These are phyloP conservation scores for Pyrenophora graminea DNA, from an alignment of 2,329 filamentous ascomycete species.

Conservation along the genomic window DNA sequence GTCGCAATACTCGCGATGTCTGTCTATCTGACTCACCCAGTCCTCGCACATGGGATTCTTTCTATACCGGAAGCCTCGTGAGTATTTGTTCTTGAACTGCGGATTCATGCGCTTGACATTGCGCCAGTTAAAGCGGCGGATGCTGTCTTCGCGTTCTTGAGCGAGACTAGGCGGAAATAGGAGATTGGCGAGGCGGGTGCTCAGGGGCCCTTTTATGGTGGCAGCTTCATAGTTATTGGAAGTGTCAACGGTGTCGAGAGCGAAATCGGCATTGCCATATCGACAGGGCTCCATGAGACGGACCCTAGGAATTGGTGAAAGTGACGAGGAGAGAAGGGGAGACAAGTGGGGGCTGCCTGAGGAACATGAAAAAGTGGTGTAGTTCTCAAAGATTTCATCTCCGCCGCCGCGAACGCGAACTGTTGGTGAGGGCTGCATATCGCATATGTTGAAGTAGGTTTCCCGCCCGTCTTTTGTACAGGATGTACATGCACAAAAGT, in stretches of 20 bases:
- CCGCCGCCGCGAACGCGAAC: not conserved
- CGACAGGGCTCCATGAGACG: not conserved
- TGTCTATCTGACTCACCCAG: conserved; percentile 3
- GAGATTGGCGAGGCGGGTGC: not conserved
- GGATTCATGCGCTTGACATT: not conserved
- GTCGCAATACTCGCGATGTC: conserved; percentile 4
- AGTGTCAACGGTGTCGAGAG: too few species aligned
- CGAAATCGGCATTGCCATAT: not conserved
- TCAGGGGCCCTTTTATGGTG: not conserved
- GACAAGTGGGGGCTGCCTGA: too few species aligned
- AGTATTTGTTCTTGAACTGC: not conserved
- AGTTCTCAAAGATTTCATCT: not conserved
- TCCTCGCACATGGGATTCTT: not conserved
- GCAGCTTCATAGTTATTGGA: not conserved
- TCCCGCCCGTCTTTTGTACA: not conserved
- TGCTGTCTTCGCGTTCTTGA: not conserved
- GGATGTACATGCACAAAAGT: not conserved
- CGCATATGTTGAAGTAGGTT: not conserved
- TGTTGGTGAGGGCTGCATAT: not conserved
- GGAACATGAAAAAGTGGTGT: too few species aligned
- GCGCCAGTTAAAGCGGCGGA: conserved; percentile 4
- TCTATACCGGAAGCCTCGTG: not conserved
- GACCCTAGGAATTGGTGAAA: too few species aligned
- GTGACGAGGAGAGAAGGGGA: too few species aligned
- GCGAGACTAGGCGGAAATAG: not conserved